Evolutionary conservation across 306 rosid genomes (phyloP), one percentile per base, ranked within the genome.

Genomic region (Cicer judaicum): DNA sequence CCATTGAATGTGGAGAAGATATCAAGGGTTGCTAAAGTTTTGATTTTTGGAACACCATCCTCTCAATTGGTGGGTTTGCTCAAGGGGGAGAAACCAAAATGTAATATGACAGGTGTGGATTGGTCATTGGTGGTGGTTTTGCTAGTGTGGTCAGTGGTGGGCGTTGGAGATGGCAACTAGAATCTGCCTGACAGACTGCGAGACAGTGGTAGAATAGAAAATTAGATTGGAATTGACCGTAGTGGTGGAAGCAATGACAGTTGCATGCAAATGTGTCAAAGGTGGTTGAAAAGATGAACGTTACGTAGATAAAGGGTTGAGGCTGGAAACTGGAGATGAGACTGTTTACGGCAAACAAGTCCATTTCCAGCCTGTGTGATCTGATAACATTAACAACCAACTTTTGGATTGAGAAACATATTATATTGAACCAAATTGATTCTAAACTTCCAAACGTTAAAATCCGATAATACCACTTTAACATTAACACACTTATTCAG

Each of bases 341-440:
- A 39, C 44, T 4, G 43, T 61, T 61, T 34, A 16, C 6, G 7
- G 46, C 21, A 61, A 67, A 66, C 47, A 40, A 59, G 14, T 75
- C 34, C 62, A 57, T 13, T 49, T 72, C 19, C 48, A 36, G 53
- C 41, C 15, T 59, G 11, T 52, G 3, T 36, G 52, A 41, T 74
- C 39, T 66, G 55, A 7, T 76, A 12, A 21, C 74, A 9, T 62
- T 68, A 78, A 64, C n/a, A 15, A 46, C 57, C 38, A 12, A 68
- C 73, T 44, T n/a, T 53, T 68, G n/a, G 53, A 56, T 56, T 61
- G 44, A 19, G 24, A 47, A 12, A 29, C 36, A 53, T 14, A 24
- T 50, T 52, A 59, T 71, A 21, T 6, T 14, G 44, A 62, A 41
- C 49, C 47, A 49, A 55, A 54, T 55, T 57, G 48, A 18, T 62